Percentiles rank a stretch among this genome's conserved stretches.
Conservation (phyloP, 345 rosid species). For the Psidium friedrichsthalianum region DNA sequence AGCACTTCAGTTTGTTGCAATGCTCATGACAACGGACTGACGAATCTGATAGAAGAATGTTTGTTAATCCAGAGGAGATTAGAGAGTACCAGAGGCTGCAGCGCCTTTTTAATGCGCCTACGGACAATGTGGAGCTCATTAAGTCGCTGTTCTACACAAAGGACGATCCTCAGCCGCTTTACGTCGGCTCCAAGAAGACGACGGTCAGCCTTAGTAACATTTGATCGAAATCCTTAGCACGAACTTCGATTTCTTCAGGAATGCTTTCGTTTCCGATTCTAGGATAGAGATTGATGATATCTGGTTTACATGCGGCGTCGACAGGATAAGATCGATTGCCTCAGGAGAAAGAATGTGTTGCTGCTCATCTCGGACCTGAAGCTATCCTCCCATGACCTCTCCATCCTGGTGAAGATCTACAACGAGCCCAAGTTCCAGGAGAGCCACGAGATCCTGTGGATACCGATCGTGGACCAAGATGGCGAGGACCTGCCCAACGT, state of each 20-base stretch:
- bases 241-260: too few species aligned
- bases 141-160: constrained; percentile 23
- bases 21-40: too few species aligned
- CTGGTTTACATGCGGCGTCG: background rate
- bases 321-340: constrained; percentile 14
- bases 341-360: constrained; percentile 14
- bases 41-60: too few species aligned
- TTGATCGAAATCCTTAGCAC: too few species aligned
- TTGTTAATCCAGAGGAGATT: constrained; percentile 21
- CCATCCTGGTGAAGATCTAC: constrained; percentile 11
- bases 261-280: too few species aligned
- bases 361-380: constrained; percentile 17
- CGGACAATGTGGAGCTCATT: constrained; percentile 31
- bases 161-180: constrained; percentile 29
- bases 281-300: too few species aligned
- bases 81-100: constrained; percentile 18
- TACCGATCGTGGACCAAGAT: constrained; percentile 3
- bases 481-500: background rate
- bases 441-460: constrained; percentile 17
- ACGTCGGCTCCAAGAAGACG: constrained; percentile 17
- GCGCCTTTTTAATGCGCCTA: constrained; percentile 7
- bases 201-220: constrained; percentile 4
- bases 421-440: constrained; percentile 1
- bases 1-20: too few species aligned
- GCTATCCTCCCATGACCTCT: constrained; percentile 5